Percentiles rank a stretch among this genome's conserved stretches.
Conservation (phyloP, 495 filamentous ascomycete genomes). For the Cairneyella variabilis region DNA sequence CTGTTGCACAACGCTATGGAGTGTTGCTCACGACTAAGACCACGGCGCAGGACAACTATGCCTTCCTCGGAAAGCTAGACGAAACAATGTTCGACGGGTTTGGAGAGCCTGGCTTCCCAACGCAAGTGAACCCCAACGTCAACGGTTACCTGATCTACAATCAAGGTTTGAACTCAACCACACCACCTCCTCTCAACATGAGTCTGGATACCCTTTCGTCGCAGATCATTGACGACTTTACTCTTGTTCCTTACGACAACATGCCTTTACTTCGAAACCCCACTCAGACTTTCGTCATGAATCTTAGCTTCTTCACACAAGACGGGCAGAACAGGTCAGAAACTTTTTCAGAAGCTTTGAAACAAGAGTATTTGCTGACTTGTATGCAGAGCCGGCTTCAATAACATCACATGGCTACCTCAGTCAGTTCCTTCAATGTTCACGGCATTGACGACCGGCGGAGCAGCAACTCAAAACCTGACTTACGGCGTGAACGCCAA, state of each 20-base stretch:
- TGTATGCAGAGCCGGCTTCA: constrained; percentile 63
- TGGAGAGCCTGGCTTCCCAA: too few relatives aligned
- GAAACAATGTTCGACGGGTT: constrained; percentile 31
- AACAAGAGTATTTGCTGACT: too few relatives aligned
- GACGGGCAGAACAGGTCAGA: too few relatives aligned
- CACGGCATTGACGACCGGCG: constrained; percentile 62
- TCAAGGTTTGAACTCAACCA: background rate
- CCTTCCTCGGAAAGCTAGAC: constrained; percentile 38
- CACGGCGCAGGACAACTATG: constrained; percentile 9
- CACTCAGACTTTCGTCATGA: too few relatives aligned
- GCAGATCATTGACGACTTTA: constrained; percentile 67
- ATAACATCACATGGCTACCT: constrained; percentile 65
- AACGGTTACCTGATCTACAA: constrained; percentile 37
- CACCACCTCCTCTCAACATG: constrained; percentile 44
- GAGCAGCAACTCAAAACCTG: too few relatives aligned
- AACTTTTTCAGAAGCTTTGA: too few relatives aligned
- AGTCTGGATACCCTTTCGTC: constrained; percentile 49
- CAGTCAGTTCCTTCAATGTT: constrained; percentile 80
- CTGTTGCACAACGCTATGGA: constrained; percentile 43
- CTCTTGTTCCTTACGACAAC: constrained; percentile 60
- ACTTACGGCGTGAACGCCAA: constrained; percentile 58
- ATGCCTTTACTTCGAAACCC: constrained; percentile 48
- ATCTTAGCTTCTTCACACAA: too few relatives aligned
- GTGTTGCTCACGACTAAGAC: constrained; percentile 46
- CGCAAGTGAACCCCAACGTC: constrained; percentile 32